Evolutionary conservation across 2,329 filamentous ascomycete genomes (phyloP), one percentile per base, ranked within the genome.

Genomic region (Aspergillus luchuensis): DNA sequence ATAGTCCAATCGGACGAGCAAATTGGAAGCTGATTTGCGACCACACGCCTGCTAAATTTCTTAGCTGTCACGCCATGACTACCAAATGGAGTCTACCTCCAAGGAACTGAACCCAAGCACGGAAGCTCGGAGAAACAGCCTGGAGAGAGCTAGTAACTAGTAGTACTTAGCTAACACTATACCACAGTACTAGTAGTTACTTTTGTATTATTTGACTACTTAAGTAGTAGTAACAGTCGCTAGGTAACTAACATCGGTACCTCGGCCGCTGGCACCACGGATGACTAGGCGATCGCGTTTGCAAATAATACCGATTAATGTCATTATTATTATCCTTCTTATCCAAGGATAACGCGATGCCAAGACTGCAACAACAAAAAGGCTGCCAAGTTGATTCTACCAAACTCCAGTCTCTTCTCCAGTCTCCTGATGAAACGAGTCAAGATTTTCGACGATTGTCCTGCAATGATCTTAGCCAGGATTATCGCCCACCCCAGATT

Each of bases 41-140:
- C 48, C 52, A 49, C 52, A 60, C 53, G 19, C 48, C 55, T 28
- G 28, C 58, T 63, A 66, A 64, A 62, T 57, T 55, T 59, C 60
- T 66, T 64, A 64, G 64, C 58, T 63, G 64, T 65, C 62, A 65
- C 58, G 62, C 62, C 57, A 64, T 60, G 41, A 56, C 36, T 50
- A 38, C 36, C 52, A 51, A 33, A 50, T 38, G 53, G 53, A 49
- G 38, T 55, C 33, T 19, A 25, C 49, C 30, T 52, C 57, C 60
- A 39, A 59, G 52, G 30, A 52, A 49, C 54, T 45, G 30, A 52
- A 36, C 54, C 50, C 56, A 50, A 28, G 56, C 51, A 52, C 61
- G 61, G 61, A 61, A 49, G 52, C 51, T 57, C 62, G 62, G 62
- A 60, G 57, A 62, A 62, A 62, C 57, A 49, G 53, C 52, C 59